Evolutionary conservation across 306 rosid genomes (phyloP).

Genomic region (Morella rubra): DNA sequence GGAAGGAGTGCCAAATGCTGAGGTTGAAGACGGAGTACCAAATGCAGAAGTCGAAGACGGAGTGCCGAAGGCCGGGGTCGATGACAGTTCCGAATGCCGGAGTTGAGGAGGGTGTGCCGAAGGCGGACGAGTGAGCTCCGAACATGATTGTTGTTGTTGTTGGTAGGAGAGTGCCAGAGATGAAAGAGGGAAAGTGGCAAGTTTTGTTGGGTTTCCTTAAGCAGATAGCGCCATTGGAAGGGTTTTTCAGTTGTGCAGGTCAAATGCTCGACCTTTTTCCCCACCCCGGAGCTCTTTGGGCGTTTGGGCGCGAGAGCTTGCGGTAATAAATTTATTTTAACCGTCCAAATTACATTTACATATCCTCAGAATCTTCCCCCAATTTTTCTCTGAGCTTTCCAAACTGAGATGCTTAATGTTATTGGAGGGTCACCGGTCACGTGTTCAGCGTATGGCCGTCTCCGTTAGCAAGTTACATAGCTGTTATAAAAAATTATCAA

Average conservation of each 20-base stretch:
- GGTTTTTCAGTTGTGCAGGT: slow-evolving; percentile 3
- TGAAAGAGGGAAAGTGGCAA: background rate
- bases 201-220: background rate
- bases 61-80: slow-evolving; percentile 26
- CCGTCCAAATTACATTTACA: background rate
- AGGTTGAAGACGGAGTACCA: slow-evolving; percentile 41
- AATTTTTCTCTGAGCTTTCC: too few species aligned
- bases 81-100: slow-evolving; percentile 28
- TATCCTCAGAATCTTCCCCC: too few species aligned
- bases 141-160: slow-evolving; percentile 38
- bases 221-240: slow-evolving; percentile 11
- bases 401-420: too few species aligned
- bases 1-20: slow-evolving; percentile 41
- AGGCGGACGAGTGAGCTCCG: slow-evolving; percentile 44
- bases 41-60: slow-evolving; percentile 31
- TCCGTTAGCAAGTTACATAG: too few species aligned
- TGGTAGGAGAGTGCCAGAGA: background rate
- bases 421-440: too few species aligned
- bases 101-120: slow-evolving; percentile 15
- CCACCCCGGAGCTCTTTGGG: background rate
- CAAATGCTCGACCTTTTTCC: slow-evolving; percentile 18
- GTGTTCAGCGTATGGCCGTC: too few species aligned
- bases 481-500: too few species aligned
- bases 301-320: background rate
- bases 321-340: background rate